Base-by-base conservation (phyloP, 306 rosid species). In the Senna siamea region DNA sequence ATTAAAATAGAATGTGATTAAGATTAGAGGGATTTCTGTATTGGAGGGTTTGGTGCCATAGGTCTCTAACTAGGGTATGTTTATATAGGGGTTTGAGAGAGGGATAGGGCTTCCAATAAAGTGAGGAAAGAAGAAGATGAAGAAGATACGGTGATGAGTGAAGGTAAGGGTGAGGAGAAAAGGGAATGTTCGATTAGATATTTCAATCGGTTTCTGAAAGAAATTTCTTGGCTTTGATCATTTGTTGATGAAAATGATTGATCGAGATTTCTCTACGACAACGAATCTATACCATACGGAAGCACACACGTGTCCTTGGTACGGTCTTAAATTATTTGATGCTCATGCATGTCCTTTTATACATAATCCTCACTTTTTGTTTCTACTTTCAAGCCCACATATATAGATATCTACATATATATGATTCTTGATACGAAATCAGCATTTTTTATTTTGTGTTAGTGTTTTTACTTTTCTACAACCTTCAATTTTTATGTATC, bases 51-150 rank as follows among this genome's bases (percentile, higher is more conserved):
- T 15, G 67, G 66, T 3, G 40, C 1, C 8, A 63, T 38, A 66
- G 72, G 74, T 67, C 41, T 67, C 41, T 48, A 59, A 60, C 22
- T 57, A 79, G 72, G 60, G n/a, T 40, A 54, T 70, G 54, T 60
- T 81, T 88, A 86, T 85, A 90, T 90, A 90, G 89, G 78, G 48
- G 19, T 75, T 74, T 62, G 84, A 59, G 57, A n/a, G n/a, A n/a
- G n/a, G n/a, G n/a, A n/a, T n/a, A n/a, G n/a, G n/a, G n/a, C n/a
- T n/a, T n/a, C n/a, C n/a, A n/a, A n/a, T n/a, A n/a, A n/a, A n/a
- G n/a, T n/a, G n/a, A n/a, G n/a, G n/a, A n/a, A n/a, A n/a, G n/a
- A n/a, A n/a, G n/a, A 61, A 53, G 30, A 19, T 1, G 12, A 64
- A 56, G 14, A 62, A 66, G 18, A 41, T 53, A 72, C 74, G 74